These are phyloP conservation scores for Blastomyces emzantsi DNA, from an alignment of 2,329 filamentous ascomycete genomes.

Conservation along the genomic window DNA sequence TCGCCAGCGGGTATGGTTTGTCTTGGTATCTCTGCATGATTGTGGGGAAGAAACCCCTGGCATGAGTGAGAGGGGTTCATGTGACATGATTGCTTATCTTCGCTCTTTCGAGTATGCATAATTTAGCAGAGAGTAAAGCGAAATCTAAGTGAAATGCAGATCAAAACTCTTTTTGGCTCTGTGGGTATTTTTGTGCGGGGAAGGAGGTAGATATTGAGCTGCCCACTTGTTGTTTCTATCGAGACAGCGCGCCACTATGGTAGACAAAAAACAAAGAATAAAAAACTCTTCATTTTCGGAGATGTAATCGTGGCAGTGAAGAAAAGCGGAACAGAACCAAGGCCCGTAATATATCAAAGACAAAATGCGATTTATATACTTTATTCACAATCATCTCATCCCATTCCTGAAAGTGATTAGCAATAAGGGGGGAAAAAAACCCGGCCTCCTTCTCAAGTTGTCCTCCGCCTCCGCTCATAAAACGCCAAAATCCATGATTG, in stretches of 20 bases:
- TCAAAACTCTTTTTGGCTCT: not conserved
- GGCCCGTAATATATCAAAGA: not conserved
- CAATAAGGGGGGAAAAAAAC: not conserved
- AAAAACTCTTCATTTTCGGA: not conserved
- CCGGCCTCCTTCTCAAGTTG: not conserved
- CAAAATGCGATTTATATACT: slow-evolving; percentile 3
- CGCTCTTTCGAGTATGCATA: not conserved
- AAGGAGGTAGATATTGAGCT: not conserved
- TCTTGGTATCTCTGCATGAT: not conserved
- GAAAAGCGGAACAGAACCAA: not conserved
- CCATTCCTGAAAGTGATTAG: not conserved
- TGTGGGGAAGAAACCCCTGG: not conserved
- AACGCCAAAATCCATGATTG: not conserved
- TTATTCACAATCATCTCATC: not conserved
- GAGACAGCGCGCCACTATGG: not conserved
- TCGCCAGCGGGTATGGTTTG: not conserved
- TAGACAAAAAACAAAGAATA: not conserved
- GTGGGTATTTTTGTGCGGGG: not conserved
- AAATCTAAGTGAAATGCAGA: not conserved
- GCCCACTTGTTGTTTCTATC: not conserved
- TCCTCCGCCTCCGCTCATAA: not conserved
- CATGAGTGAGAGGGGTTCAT: not conserved
- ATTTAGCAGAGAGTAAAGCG: not conserved
- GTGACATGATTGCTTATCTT: not conserved
- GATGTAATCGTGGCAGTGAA: not conserved